Conservation (phyloP, 257 asterid species). For the Nemophila menziesii region DNA sequence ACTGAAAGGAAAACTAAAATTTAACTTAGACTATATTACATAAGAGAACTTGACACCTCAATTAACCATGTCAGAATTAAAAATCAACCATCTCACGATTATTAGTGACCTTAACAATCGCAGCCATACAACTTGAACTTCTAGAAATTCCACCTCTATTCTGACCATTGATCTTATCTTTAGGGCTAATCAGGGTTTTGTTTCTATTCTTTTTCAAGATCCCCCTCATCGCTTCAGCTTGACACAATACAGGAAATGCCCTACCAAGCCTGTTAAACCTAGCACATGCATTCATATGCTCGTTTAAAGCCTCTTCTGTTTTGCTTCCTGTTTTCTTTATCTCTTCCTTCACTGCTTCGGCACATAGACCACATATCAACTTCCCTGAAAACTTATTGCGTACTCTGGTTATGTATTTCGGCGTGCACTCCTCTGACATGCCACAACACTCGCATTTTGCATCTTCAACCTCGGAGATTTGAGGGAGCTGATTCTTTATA, state of each 20-base stretch:
- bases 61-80: too few relatives aligned
- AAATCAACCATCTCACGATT: constrained; percentile 11
- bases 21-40: too few relatives aligned
- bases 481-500: constrained; percentile 15
- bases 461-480: constrained; percentile 63
- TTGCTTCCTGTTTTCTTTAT: constrained; percentile 73
- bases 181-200: constrained; percentile 56
- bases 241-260: constrained; percentile 70
- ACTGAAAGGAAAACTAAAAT: too few relatives aligned
- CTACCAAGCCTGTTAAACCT: constrained; percentile 61
- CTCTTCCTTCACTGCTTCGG: constrained; percentile 84
- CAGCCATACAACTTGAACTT: constrained; percentile 78
- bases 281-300: constrained; percentile 67
- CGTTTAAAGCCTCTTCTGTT: constrained; percentile 43
- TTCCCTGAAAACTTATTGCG: constrained; percentile 44
- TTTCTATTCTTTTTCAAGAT: constrained; percentile 51
- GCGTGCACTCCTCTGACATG: constrained; percentile 79
- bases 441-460: constrained; percentile 98
- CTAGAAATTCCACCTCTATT: constrained; percentile 40
- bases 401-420: constrained; percentile 41
- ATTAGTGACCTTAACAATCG: constrained; percentile 34
- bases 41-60: background rate
- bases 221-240: constrained; percentile 81
- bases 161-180: constrained; percentile 24
- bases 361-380: constrained; percentile 76